phyloP scores from a whole-genome alignment of 129 eudicot genomes.

The Tagetes patula region DNA sequence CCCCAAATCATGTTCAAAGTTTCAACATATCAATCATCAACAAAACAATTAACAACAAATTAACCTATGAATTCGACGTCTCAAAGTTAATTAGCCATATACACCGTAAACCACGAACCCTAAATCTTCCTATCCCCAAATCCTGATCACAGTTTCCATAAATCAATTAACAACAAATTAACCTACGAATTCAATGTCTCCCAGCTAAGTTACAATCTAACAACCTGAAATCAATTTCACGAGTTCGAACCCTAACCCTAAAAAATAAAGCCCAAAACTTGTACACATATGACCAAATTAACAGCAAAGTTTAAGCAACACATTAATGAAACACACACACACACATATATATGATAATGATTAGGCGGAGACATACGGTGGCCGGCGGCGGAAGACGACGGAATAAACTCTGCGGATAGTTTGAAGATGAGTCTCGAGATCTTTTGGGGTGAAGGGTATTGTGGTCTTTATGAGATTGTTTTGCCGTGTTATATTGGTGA shows the following conservation, averaged over 20 bases:
- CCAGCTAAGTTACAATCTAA: background rate
- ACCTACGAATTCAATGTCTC: background rate
- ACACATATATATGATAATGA: background rate
- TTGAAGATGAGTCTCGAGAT: conserved; percentile 13
- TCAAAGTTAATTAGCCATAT: conserved; percentile 59
- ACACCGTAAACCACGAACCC: conserved; percentile 35
- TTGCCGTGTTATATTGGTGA: background rate
- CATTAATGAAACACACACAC: conserved; percentile 2
- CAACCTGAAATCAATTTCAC: conserved; percentile 1
- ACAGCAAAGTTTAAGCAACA: background rate
- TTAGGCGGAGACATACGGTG: conserved; percentile 31
- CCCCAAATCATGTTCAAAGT: conserved; percentile 21
- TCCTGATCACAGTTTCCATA: conserved; percentile 23
- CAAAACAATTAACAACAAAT: no score
- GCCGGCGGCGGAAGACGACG: conserved; percentile 28
- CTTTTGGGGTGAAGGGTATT: conserved; percentile 4
- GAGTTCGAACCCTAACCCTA: conserved; percentile 31
- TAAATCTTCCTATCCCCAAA: conserved; percentile 15
- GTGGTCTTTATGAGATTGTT: background rate
- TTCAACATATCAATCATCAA: no score
- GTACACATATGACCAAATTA: conserved; percentile 1
- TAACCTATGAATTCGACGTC: no score
- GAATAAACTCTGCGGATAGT: conserved; percentile 15
- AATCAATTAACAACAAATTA: background rate
- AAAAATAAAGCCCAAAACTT: background rate